Evolutionary conservation across 305 asterid species (phyloP).

Genomic region (Rubia tinctorum): DNA sequence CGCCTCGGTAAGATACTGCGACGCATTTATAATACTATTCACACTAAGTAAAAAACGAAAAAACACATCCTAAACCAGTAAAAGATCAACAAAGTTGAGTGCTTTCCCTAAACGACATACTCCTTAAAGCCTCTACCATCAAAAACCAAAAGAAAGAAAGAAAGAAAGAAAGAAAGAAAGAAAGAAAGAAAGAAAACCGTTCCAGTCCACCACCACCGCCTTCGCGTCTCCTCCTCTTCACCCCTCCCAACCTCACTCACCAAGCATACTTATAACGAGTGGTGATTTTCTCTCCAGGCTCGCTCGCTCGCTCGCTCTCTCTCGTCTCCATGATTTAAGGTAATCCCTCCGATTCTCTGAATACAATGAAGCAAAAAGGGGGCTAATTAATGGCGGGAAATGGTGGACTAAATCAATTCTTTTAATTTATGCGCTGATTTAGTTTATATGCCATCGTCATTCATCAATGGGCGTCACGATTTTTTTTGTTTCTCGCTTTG

Average conservation of each 20-base stretch:
- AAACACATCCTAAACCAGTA: too few relatives aligned
- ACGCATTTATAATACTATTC: too few relatives aligned
- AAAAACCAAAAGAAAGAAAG: too few relatives aligned
- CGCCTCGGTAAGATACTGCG: too few relatives aligned
- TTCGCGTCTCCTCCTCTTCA: not conserved
- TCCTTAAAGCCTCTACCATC: too few relatives aligned
- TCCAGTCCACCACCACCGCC: constrained; percentile 3
- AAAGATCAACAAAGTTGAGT: too few relatives aligned
- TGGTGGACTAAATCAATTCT: not conserved
- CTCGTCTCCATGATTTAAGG: constrained; percentile 3
- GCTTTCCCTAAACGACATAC: too few relatives aligned
- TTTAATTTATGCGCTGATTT: not conserved
- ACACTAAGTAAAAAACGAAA: too few relatives aligned
- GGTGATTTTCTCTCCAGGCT: not conserved
- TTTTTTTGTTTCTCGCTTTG: not conserved
- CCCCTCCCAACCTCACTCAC: not conserved
- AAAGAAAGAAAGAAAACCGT: not conserved
- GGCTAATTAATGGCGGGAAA: constrained; percentile 9
- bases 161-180: too few relatives aligned
- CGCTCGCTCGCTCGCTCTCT: not conserved
- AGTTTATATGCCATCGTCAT: not conserved
- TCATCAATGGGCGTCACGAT: not conserved
- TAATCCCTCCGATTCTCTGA: not conserved
- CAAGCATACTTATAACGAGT: not conserved
- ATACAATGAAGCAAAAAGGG: not conserved